Conservation (phyloP, 2,329 filamentous ascomycete species). For the Cryphonectria naterciae region DNA sequence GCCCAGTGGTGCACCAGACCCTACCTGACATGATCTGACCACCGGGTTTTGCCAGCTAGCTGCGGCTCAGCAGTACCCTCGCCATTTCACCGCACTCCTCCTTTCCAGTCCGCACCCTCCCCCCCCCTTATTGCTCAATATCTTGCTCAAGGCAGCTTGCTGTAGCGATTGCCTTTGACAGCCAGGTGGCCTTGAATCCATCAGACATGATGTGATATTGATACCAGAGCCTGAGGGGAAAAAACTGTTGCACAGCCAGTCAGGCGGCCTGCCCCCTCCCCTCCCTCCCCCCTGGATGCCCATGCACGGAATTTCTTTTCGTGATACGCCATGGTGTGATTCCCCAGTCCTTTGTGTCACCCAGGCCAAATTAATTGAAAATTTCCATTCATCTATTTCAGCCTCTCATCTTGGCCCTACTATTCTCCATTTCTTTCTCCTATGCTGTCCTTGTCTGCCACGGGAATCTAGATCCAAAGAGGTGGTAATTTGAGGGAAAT, state of each 20-base stretch:
- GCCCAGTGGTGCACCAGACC: not conserved
- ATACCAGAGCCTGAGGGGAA: not conserved
- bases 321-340: conserved; percentile 1
- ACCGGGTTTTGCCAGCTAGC: not conserved
- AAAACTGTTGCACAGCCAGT: not conserved
- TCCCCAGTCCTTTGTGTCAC: conserved; percentile 10
- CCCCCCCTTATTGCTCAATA: not conserved
- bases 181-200: not conserved
- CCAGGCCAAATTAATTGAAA: not conserved
- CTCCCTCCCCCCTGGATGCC: not conserved
- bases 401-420: not conserved
- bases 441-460: not conserved
- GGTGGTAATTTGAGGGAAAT: not conserved
- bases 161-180: not conserved
- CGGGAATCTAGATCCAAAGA: not conserved
- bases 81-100: not conserved
- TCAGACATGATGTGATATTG: not conserved
- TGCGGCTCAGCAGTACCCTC: not conserved
- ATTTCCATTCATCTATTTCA: not conserved
- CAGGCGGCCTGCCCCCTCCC: not conserved
- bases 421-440: not conserved
- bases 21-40: not conserved
- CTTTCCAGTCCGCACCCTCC: not conserved
- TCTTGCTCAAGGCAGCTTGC: not conserved
- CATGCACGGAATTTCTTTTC: conserved; percentile 2